Evolutionary conservation across 2,329 filamentous ascomycete species (phyloP).

Genomic region (Penicillium hesseltinei): DNA sequence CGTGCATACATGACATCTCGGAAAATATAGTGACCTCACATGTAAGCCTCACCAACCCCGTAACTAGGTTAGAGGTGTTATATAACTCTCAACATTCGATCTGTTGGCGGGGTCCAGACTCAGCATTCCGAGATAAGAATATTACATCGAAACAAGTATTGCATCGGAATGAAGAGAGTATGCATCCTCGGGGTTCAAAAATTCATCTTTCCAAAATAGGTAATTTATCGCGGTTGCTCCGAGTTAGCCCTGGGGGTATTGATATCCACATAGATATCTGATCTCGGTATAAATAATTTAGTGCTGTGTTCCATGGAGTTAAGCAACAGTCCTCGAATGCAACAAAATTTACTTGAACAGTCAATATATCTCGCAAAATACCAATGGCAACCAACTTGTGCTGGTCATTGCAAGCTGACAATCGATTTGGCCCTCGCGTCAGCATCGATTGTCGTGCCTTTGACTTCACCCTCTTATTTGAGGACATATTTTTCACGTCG

Average conservation of each 20-base stretch:
- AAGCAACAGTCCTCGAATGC: background rate
- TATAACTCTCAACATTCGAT: background rate
- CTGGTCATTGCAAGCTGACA: background rate
- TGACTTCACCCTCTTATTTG: constrained; percentile 1
- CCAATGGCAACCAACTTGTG: background rate
- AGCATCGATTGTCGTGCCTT: background rate
- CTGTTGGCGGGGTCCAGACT: background rate
- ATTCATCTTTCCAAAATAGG: background rate
- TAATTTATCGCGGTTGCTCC: background rate
- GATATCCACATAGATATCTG: background rate
- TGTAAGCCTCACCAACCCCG: too few relatives aligned
- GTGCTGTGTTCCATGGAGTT: background rate
- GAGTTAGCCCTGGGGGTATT: background rate
- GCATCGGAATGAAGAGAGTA: background rate
- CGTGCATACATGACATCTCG: too few relatives aligned
- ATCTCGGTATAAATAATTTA: background rate
- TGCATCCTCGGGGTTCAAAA: background rate
- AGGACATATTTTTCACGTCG: background rate
- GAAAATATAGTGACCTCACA: too few relatives aligned
- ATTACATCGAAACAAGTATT: background rate
- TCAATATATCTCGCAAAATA: background rate
- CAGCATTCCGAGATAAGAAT: background rate
- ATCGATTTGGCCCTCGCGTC: background rate
- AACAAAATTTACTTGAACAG: background rate
- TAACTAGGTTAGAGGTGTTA: too few relatives aligned